These are phyloP conservation scores for Tetraselmis striata DNA, from an alignment of 139 green algal species.

Conservation along the genomic window DNA sequence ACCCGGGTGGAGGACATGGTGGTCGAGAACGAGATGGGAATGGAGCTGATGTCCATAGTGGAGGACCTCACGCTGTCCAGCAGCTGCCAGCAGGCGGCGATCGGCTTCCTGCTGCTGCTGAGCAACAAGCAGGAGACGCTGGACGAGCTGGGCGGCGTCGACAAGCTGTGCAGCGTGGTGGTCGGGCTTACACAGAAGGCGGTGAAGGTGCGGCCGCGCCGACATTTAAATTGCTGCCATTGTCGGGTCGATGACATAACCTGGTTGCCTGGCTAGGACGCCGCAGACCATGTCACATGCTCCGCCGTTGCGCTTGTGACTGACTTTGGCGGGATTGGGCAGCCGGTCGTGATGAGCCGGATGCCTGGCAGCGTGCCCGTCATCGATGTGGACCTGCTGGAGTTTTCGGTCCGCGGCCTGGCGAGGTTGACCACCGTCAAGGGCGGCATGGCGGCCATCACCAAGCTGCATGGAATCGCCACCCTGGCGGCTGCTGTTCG, in stretches of 20 bases:
- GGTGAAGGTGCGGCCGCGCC: too few relatives aligned
- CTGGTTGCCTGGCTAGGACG: too few relatives aligned
- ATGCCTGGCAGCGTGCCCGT: neutral
- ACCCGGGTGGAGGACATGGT: neutral
- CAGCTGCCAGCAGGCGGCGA: neutral
- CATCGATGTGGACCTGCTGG: neutral
- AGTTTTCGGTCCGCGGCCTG: neutral
- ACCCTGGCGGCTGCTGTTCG: neutral
- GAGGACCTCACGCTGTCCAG: neutral
- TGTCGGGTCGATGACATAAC: too few relatives aligned
- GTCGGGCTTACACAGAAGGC: neutral
- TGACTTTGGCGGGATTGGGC: too few relatives aligned
- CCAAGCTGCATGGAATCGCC: neutral
- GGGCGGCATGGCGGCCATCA: neutral
- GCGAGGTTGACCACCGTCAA: neutral
- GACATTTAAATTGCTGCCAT: too few relatives aligned
- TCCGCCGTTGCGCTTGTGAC: too few relatives aligned
- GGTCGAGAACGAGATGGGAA: neutral
- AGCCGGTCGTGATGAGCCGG: neutral
- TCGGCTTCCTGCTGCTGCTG: neutral
- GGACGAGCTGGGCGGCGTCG: neutral
- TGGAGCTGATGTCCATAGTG: neutral
- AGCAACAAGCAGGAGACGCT: neutral
- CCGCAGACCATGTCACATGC: too few relatives aligned
- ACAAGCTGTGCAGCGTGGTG: neutral